Evolutionary conservation across 2,329 filamentous ascomycete genomes (phyloP), one percentile per base, ranked within the genome.

Genomic region (Paraphaeosphaeria minitans): DNA sequence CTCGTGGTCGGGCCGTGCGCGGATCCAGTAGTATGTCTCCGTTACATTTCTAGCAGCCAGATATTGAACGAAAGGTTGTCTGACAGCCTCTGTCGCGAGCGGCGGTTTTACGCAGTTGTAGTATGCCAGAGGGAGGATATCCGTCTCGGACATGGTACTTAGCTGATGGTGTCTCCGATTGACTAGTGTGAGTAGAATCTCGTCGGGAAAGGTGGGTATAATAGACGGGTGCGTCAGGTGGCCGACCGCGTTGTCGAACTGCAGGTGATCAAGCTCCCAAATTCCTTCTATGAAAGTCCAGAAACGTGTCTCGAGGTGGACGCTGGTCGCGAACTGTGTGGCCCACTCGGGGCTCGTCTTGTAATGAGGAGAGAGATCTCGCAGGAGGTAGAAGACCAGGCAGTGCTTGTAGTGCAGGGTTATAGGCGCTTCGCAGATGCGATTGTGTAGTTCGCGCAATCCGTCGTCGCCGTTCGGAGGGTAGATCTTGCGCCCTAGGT

Each of bases 371-470:
- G 89, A 85, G 71, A 89, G 85, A 74, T 96, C 91, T 69, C 92
- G 88, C 3, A 96, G 83, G 41, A 96, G 81, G 75, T 96, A 96
- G 81, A 91, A 96, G 63, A 96, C 82, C 49, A 95, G 84, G 19
- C 92, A 91, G 65, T 93, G 87, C 75, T 93, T 93, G 79, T 93
- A 89, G 75, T 93, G 89, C 55, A 86, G 82, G 8, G 89, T 85
- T 66, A 89, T 87, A 50, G 80, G 80, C 55, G 82, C 85, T 27
- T 86, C 83, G 73, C 88, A 84, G 63, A 96, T 88, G 59, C 87
- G 85, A 61, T 87, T 81, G 77, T 93, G 88, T 6, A 96, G 83
- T 41, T 86, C 84, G 65, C 86, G 85, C 31, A 96, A 83, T 43
- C 87, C 85, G 59, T 81, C 82, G 58, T 90, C 87, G 54, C 85